Evolutionary conservation across 2,329 filamentous ascomycete genomes (phyloP).

Genomic region (Coniochaeta sp.): DNA sequence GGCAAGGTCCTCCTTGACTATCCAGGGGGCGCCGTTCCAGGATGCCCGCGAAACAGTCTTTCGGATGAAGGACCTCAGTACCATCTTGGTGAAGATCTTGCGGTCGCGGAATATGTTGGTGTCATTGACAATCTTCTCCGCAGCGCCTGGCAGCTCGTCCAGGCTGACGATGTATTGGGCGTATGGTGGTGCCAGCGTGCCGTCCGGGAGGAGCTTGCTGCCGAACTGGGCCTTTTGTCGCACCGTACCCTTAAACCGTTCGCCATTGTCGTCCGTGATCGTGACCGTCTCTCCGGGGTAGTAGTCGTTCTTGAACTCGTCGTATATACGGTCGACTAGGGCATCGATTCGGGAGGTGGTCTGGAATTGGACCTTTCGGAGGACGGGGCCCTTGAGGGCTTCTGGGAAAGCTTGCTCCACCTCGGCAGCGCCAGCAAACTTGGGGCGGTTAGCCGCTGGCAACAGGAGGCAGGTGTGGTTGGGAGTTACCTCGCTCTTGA

Average conservation of each 20-base stretch:
- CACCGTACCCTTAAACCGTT: conserved; percentile 66
- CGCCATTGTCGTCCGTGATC: conserved; percentile 62
- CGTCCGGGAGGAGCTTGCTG: conserved; percentile 55
- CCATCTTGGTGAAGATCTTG: conserved; percentile 89
- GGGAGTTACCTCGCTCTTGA: conserved; percentile 74
- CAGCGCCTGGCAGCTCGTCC: conserved; percentile 53
- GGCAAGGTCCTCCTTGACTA: conserved; percentile 83
- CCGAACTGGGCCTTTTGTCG: conserved; percentile 80
- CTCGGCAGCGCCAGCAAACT: conserved; percentile 76
- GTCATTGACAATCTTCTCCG: conserved; percentile 72
- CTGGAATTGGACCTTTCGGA: conserved; percentile 87
- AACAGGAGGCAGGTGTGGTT: background rate
- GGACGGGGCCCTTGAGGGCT: conserved; percentile 79
- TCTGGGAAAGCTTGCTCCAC: conserved; percentile 91
- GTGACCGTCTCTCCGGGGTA: conserved; percentile 83
- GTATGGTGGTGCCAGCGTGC: conserved; percentile 61
- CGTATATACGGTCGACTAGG: conserved; percentile 59
- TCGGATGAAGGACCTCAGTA: conserved; percentile 89
- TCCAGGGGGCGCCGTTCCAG: conserved; percentile 95
- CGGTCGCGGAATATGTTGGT: conserved; percentile 79
- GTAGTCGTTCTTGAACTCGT: conserved; percentile 82
- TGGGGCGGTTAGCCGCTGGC: conserved; percentile 4
- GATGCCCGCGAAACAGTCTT: conserved; percentile 87
- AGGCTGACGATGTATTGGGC: conserved; percentile 77
- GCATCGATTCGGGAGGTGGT: conserved; percentile 85